Conservation (phyloP, 129 eudicot genomes). For the Saposhnikovia divaricata region DNA sequence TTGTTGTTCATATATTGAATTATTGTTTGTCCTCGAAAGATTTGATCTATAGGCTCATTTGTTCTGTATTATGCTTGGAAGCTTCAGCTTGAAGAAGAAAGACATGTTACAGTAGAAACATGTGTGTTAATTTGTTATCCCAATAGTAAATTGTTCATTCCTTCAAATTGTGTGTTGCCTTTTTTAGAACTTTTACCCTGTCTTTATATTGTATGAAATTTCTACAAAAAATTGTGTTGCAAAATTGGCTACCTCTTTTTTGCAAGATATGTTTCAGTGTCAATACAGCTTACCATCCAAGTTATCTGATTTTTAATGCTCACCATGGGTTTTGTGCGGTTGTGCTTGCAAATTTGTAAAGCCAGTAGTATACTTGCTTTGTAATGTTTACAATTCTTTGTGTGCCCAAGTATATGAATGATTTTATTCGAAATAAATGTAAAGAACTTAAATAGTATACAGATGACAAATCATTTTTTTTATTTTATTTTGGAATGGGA, state of each 20-base stretch:
- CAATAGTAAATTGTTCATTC: not conserved
- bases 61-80: not conserved
- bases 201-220: not conserved
- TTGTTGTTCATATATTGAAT: conserved; percentile 39
- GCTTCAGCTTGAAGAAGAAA: conserved; percentile 1
- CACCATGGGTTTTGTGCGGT: not conserved
- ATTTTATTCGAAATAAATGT: too few species aligned
- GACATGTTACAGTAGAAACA: not conserved
- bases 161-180: not conserved
- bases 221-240: not conserved
- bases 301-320: not conserved
- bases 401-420: too few species aligned
- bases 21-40: not conserved
- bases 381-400: not conserved
- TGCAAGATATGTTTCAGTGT: too few species aligned
- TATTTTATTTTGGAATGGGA: too few species aligned
- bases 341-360: not conserved
- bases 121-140: too few species aligned
- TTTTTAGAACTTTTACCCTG: not conserved
- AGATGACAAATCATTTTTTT: too few species aligned
- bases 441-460: too few species aligned
- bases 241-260: not conserved
- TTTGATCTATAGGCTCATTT: not conserved
- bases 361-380: not conserved
- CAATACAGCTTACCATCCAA: too few species aligned